These are phyloP conservation scores for Chlamydomonas sp. DNA, from an alignment of 139 green algal genomes.

Conservation along the genomic window DNA sequence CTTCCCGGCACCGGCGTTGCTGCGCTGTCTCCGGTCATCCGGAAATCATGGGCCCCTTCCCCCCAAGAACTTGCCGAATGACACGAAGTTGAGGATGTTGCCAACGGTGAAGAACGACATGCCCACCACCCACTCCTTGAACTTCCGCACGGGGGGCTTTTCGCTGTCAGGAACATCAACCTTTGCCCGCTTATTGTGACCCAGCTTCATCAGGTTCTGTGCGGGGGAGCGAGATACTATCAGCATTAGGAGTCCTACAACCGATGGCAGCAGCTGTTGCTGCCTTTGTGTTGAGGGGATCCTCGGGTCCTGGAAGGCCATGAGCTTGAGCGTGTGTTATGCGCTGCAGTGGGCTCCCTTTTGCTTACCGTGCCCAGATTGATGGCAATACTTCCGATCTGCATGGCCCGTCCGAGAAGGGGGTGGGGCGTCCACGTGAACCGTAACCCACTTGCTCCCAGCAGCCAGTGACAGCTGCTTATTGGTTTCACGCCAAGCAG, in stretches of 20 bases:
- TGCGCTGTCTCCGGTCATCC: not conserved
- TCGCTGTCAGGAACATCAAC: constrained; percentile 38
- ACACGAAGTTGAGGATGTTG: constrained; percentile 85
- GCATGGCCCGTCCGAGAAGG: not conserved
- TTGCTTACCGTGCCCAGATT: constrained; percentile 76
- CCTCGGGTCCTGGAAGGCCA: no score
- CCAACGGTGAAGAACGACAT: constrained; percentile 75
- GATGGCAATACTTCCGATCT: constrained; percentile 79
- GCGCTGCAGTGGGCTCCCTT: no score
- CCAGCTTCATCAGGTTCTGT: constrained; percentile 93
- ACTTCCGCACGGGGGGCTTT: constrained; percentile 42
- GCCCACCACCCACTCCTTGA: constrained; percentile 76
- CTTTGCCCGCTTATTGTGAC: constrained; percentile 76
- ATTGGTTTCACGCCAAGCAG: no score
- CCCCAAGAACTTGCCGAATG: constrained; percentile 49
- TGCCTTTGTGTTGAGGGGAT: not conserved
- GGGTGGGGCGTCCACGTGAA: not conserved
- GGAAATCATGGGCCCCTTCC: not conserved
- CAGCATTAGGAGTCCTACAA: not conserved
- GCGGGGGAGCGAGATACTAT: not conserved
- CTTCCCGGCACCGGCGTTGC: not conserved
- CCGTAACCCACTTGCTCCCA: no score
- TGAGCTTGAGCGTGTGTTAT: no score
- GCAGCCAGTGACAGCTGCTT: no score
- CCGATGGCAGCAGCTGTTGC: not conserved